These are phyloP conservation scores for Aotearoamyces nothofagi DNA, from an alignment of 2,329 filamentous ascomycete genomes.

Conservation along the genomic window DNA sequence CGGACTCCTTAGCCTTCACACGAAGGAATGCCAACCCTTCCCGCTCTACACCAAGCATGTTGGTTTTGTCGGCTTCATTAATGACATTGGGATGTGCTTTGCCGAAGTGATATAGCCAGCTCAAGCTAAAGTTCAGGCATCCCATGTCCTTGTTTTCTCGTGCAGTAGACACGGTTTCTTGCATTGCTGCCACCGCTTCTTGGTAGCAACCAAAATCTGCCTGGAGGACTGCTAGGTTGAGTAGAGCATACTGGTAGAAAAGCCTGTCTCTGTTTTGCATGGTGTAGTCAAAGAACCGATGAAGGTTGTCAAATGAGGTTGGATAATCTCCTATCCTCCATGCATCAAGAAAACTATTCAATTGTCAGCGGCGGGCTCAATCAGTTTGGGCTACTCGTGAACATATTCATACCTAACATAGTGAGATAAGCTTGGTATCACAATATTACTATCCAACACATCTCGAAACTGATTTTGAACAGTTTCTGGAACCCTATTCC, in stretches of 20 bases:
- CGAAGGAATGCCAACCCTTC: conserved; percentile 76
- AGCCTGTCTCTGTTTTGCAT: conserved; percentile 71
- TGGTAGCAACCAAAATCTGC: conserved; percentile 86
- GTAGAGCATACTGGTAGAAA: conserved; percentile 87
- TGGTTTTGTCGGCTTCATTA: conserved; percentile 51
- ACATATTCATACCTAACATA: conserved; percentile 59
- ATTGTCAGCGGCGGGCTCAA: conserved; percentile 5
- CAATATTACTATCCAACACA: conserved; percentile 49
- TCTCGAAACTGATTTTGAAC: conserved; percentile 57
- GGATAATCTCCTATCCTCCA: conserved; percentile 87
- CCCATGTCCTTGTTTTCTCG: conserved; percentile 84
- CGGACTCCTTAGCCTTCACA: conserved; percentile 69
- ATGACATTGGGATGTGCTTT: conserved; percentile 69
- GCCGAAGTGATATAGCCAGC: conserved; percentile 93
- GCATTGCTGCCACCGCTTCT: conserved; percentile 86
- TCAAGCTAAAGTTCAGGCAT: conserved; percentile 88
- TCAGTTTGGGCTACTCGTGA: too few relatives aligned
- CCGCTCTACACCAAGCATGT: conserved; percentile 61
- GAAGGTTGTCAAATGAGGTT: conserved; percentile 77
- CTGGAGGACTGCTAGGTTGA: conserved; percentile 87
- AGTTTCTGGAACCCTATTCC: conserved; percentile 60
- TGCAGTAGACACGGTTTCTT: conserved; percentile 89
- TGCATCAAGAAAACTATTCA: conserved; percentile 64
- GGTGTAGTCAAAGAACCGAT: conserved; percentile 94
- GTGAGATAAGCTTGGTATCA: conserved; percentile 59